These are phyloP conservation scores for Sugiyamaella grinbergsii DNA, from an alignment of 1,139 yeast species.

Conservation along the genomic window DNA sequence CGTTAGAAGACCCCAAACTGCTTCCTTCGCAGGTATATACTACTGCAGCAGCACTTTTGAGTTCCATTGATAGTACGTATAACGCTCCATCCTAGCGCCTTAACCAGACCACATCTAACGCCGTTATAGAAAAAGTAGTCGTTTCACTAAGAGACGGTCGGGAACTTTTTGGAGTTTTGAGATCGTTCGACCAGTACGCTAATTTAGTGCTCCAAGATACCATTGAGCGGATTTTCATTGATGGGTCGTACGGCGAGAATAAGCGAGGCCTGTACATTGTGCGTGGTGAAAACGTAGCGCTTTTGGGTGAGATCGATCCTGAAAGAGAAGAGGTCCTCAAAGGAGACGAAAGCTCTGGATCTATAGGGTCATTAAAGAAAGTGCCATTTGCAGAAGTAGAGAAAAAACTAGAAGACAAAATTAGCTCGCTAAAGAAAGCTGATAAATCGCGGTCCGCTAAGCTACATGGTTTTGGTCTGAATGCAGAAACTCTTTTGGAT, in stretches of 20 bases:
- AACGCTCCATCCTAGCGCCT: no score
- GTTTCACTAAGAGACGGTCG: constrained; percentile 90
- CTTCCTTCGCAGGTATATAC: constrained; percentile 74
- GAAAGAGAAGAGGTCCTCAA: constrained; percentile 80
- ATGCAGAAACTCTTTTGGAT: constrained; percentile 29
- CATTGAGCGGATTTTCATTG: constrained; percentile 76
- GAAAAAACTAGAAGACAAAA: constrained; percentile 44
- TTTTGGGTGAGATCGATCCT: constrained; percentile 92
- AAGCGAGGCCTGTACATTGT: constrained; percentile 82
- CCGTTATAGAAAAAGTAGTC: constrained; percentile 59
- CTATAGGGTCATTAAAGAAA: constrained; percentile 48
- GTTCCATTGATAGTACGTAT: constrained; percentile 78
- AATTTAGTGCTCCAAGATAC: constrained; percentile 92
- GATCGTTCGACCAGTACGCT: constrained; percentile 96
- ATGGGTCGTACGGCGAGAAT: constrained; percentile 69
- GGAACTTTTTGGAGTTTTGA: constrained; percentile 80
- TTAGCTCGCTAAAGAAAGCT: constrained; percentile 43
- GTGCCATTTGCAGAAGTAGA: constrained; percentile 64
- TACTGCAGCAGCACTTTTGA: constrained; percentile 94
- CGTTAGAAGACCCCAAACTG: constrained; percentile 39
- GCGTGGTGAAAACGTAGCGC: constrained; percentile 96
- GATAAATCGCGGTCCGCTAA: constrained; percentile 55
- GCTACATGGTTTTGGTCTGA: constrained; percentile 41
- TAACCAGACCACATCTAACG: no score
- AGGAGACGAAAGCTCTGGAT: constrained; percentile 37